Evolutionary conservation across 768 basidiomycete species (phyloP).

Genomic region (Podaxis sp.): DNA sequence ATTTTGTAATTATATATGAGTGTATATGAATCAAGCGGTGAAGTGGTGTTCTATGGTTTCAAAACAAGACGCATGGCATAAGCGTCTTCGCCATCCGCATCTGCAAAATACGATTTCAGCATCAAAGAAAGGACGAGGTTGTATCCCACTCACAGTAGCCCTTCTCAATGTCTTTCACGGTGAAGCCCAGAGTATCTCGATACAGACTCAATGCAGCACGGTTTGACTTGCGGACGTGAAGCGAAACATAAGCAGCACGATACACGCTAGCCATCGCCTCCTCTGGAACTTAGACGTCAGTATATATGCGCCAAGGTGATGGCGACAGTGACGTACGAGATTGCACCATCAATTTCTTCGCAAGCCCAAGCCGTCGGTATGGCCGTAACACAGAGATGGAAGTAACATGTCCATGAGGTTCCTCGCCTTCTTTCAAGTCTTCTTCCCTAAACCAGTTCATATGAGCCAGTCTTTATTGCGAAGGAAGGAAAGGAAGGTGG

Average conservation of each 20-base stretch:
- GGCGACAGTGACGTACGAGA: conserved; percentile 65
- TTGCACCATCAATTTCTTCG: conserved; percentile 93
- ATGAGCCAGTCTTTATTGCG: neutral
- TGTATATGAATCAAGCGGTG: conserved; percentile 1
- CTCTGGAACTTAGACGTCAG: conserved; percentile 45
- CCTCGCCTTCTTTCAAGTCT: conserved; percentile 57
- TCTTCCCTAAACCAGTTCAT: conserved; percentile 55
- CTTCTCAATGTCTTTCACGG: conserved; percentile 84
- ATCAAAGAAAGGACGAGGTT: neutral
- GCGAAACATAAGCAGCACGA: conserved; percentile 80
- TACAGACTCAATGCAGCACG: conserved; percentile 89
- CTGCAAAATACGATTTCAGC: conserved; percentile 36
- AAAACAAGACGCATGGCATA: conserved; percentile 84
- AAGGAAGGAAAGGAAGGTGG: neutral
- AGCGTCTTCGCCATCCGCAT: conserved; percentile 94
- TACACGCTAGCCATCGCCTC: conserved; percentile 91
- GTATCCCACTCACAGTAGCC: conserved; percentile 69
- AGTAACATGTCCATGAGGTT: conserved; percentile 91
- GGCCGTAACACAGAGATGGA: conserved; percentile 93
- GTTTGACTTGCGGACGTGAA: conserved; percentile 96
- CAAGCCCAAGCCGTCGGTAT: conserved; percentile 87
- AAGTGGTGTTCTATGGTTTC: conserved; percentile 16
- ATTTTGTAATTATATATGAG: neutral
- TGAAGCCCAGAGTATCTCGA: conserved; percentile 88
- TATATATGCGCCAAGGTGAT: conserved; percentile 2